Base-by-base conservation (phyloP, 2,329 filamentous ascomycete genomes). In the Colletotrichum tamarilloi region DNA sequence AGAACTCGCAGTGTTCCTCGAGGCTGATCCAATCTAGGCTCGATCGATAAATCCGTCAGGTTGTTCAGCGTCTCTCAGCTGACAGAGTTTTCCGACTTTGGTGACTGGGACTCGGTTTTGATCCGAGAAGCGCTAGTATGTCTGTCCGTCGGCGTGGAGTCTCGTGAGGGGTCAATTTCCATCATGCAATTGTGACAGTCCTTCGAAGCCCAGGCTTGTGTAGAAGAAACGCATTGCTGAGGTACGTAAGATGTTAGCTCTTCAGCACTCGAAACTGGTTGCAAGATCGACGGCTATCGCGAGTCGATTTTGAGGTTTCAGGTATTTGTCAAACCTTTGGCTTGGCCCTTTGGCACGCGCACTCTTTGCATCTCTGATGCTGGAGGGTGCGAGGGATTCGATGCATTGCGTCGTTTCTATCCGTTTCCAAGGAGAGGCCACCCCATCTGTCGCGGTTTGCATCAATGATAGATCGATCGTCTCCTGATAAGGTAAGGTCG, bases 361-460 rank as follows among this genome's bases (percentile, higher is more conserved):
- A 60, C 16, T 60, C 57, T 60, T 60, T 60, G 12, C 57, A 60
- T 42, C 16, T 60, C 32, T 38, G 30, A n/a, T 60, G 57, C 24
- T 42, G 57, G n/a, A 42, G 57, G 32, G 30, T 60, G 7, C 57
- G 57, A 38, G 32, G 57, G 9, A 60, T 5, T 38, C 57, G 57
- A 42, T 42, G 57, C 57, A 60, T 60, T 9, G 35, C 57, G 38
- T 60, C 19, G 35, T 26, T 35, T 32, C 26, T 24, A 14, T n/a
- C 5, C 14, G 57, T 16, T 19, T 4, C 3, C 11, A 12, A 24
- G 42, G 7, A 22, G n/a, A 49, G 4, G 42, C 42, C 3, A 11
- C 16, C 42, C 42, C 19, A 11, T 49, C 2, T 49, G 42, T 22
- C 42, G 8, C 42, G 42, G 19, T 22, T 49, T 49, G 19, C 16